Evolutionary conservation across 2,329 filamentous ascomycete species (phyloP).

Genomic region (Scedosporium apiospermum): DNA sequence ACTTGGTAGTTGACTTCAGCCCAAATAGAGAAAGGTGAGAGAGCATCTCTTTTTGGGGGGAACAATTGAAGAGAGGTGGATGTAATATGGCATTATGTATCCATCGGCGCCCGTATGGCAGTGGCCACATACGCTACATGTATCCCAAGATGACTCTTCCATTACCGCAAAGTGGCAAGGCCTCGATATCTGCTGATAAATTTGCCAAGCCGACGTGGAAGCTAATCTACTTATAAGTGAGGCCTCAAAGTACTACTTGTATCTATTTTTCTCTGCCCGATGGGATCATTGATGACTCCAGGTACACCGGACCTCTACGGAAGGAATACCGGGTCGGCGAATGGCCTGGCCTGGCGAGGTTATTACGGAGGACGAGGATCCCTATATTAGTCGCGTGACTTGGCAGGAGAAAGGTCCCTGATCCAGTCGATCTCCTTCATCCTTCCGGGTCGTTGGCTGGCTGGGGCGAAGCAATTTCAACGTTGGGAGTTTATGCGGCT

Average conservation of each 20-base stretch:
- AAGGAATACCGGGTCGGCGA: neutral
- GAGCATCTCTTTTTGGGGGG: no score
- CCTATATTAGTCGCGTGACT: neutral
- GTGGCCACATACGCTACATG: no score
- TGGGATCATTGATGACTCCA: neutral
- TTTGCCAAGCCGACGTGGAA: no score
- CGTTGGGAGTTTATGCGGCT: no score
- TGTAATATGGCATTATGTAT: neutral
- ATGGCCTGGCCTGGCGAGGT: no score
- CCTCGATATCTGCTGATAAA: neutral
- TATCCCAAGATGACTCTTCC: neutral
- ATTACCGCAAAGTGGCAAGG: neutral
- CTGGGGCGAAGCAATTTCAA: neutral
- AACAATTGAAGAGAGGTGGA: no score
- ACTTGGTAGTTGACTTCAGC: neutral
- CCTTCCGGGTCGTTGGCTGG: neutral
- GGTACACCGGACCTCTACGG: neutral
- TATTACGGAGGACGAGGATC: no score
- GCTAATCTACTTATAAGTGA: neutral
- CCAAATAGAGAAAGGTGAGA: no score
- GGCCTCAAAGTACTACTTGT: neutral
- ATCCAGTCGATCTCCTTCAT: neutral
- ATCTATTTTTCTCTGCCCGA: neutral
- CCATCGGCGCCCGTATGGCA: neutral
- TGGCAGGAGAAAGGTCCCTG: neutral